Evolutionary conservation across 2,329 filamentous ascomycete species (phyloP).

Genomic region (Neurospora sp.): DNA sequence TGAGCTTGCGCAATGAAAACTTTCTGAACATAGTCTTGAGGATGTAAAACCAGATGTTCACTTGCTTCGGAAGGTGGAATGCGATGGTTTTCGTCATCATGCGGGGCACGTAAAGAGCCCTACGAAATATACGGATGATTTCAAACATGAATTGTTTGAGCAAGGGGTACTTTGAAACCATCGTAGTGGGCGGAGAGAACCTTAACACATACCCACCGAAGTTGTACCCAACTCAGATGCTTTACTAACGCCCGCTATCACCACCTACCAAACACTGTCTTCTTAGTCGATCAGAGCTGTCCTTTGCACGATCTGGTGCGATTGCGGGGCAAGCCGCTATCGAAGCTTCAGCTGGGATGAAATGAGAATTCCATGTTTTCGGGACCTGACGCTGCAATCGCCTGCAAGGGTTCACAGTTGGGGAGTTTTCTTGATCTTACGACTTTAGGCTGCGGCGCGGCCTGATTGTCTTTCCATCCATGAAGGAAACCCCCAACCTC

Average conservation of each 20-base stretch:
- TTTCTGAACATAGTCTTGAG: rapidly evolving
- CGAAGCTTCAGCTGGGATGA: background rate
- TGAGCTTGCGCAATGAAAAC: background rate
- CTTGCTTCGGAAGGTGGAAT: background rate
- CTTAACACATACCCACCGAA: background rate
- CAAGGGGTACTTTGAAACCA: background rate
- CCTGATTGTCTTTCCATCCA: background rate
- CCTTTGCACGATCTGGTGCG: background rate
- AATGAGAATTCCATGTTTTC: background rate
- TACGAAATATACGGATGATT: background rate
- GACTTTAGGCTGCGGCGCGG: background rate
- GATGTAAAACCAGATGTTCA: background rate
- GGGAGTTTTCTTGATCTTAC: background rate
- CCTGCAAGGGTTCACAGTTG: background rate
- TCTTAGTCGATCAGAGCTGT: background rate
- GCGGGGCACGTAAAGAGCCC: background rate
- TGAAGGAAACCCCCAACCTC: background rate
- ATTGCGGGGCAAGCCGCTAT: background rate
- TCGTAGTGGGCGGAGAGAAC: background rate
- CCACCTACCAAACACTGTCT: background rate
- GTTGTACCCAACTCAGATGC: background rate
- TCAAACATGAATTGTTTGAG: background rate
- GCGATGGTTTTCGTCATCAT: background rate
- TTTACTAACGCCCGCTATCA: background rate
- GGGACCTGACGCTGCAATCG: background rate